Conservation (phyloP, 768 basidiomycete genomes). For the Tulasnella sp. region DNA sequence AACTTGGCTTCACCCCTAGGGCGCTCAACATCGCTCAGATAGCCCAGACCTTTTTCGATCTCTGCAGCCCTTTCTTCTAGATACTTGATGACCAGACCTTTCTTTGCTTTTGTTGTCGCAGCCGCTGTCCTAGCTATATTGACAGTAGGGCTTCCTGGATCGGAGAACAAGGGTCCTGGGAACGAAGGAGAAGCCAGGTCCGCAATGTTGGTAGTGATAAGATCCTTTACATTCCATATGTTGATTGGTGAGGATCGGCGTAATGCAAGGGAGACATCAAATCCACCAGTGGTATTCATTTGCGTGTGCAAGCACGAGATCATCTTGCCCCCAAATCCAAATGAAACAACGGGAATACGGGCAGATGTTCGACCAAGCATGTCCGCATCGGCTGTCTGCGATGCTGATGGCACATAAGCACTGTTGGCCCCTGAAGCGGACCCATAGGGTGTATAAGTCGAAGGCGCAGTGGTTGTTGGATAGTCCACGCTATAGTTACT, state of each 20-base stretch:
- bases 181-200: constrained; percentile 44
- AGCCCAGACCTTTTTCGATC: constrained; percentile 60
- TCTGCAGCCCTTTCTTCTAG: constrained; percentile 64
- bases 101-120: constrained; percentile 69
- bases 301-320: constrained; percentile 77
- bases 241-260: constrained; percentile 56
- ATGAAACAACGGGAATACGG: constrained; percentile 67
- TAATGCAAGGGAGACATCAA: constrained; percentile 63
- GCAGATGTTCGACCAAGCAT: constrained; percentile 55
- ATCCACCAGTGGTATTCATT: constrained; percentile 51
- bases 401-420: constrained; percentile 74
- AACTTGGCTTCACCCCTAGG: constrained; percentile 63
- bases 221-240: constrained; percentile 50
- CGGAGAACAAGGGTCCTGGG: constrained; percentile 80
- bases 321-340: constrained; percentile 88
- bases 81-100: constrained; percentile 62
- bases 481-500: neutral
- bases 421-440: neutral
- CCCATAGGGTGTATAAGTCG: neutral
- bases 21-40: constrained; percentile 44
- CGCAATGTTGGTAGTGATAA: constrained; percentile 55
- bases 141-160: constrained; percentile 48
- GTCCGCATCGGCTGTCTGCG: constrained; percentile 68
- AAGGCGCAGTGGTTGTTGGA: neutral
- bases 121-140: constrained; percentile 50